Conservation (phyloP, 176 grass and related monocot species). For the Bolboschoenus planiculmis region DNA sequence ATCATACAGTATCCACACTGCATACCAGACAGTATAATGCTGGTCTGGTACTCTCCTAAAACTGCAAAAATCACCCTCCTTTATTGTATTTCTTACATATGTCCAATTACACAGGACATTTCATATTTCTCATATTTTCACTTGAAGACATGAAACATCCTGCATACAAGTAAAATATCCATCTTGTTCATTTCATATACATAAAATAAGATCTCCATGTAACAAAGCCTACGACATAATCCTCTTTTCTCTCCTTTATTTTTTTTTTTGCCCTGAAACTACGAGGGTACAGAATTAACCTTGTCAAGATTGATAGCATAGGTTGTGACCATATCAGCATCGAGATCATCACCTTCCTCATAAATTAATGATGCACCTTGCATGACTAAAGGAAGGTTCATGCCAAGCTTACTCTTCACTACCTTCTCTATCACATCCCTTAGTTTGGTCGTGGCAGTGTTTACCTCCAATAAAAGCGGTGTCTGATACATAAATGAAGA, state of each 20-base stretch:
- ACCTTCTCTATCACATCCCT: slow-evolving; percentile 81
- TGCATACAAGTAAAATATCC: not conserved
- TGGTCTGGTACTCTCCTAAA: not conserved
- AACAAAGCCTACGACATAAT: not conserved
- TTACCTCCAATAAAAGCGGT: slow-evolving; percentile 72
- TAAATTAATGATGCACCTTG: slow-evolving; percentile 63
- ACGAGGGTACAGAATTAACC: slow-evolving; percentile 33
- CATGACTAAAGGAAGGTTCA: slow-evolving; percentile 90
- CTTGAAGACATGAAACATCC: not conserved
- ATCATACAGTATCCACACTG: not conserved
- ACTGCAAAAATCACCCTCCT: not conserved
- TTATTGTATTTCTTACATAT: not conserved
- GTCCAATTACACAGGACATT: not conserved
- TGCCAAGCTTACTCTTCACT: slow-evolving; percentile 85
- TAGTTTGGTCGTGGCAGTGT: slow-evolving; percentile 70
- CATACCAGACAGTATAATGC: not conserved
- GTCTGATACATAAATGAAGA: slow-evolving; percentile 36
- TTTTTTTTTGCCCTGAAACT: not conserved
- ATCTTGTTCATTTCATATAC: not conserved
- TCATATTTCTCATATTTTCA: not conserved
- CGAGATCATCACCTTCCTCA: slow-evolving; percentile 89
- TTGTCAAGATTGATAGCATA: slow-evolving; percentile 89
- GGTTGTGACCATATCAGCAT: slow-evolving; percentile 52
- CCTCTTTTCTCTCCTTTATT: not conserved
- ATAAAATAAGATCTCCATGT: not conserved